A percentile compares a stretch with the other conserved stretches of the same genome.
phyloP scores from a whole-genome alignment of 805 yeast genomes.

The Yarrowia sp. region DNA sequence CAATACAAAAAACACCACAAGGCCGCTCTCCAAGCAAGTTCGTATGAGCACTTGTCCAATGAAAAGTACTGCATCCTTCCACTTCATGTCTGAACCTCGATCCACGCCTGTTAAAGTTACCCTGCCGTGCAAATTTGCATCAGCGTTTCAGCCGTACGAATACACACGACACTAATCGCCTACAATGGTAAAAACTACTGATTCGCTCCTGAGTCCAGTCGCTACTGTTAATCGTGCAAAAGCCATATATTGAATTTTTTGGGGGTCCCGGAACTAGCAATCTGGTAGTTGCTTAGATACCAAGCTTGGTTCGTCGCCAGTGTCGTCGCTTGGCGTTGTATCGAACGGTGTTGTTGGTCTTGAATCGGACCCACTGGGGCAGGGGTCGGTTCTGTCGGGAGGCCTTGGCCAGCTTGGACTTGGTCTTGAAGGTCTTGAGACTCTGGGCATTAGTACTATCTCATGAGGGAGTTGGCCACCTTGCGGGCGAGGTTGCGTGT shows the following conservation, averaged over 20 bases:
- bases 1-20: no score
- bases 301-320: constrained; percentile 99
- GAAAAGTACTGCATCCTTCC: no score
- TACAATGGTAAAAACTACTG: not conserved
- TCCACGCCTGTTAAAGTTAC: no score
- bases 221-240: not conserved
- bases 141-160: no score
- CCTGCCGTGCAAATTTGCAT: no score
- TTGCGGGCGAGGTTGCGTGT: constrained; percentile 8
- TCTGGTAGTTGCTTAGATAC: constrained; percentile 64
- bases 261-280: not conserved
- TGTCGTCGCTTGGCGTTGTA: constrained; percentile 99
- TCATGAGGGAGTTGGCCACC: not conserved
- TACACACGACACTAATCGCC: no score
- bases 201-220: not conserved
- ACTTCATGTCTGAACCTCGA: no score
- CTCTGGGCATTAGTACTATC: constrained; percentile 34
- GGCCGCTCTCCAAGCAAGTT: no score
- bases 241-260: constrained; percentile 21
- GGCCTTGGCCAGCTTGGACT: constrained; percentile 99
- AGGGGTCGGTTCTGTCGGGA: constrained; percentile 98
- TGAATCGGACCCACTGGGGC: constrained; percentile 99
- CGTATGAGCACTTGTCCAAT: no score
- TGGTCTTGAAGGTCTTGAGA: constrained; percentile 92
- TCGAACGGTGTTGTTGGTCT: constrained; percentile 94